phyloP scores from a whole-genome alignment of 2,329 filamentous ascomycete genomes.

The Reticulascus tulasneorum region DNA sequence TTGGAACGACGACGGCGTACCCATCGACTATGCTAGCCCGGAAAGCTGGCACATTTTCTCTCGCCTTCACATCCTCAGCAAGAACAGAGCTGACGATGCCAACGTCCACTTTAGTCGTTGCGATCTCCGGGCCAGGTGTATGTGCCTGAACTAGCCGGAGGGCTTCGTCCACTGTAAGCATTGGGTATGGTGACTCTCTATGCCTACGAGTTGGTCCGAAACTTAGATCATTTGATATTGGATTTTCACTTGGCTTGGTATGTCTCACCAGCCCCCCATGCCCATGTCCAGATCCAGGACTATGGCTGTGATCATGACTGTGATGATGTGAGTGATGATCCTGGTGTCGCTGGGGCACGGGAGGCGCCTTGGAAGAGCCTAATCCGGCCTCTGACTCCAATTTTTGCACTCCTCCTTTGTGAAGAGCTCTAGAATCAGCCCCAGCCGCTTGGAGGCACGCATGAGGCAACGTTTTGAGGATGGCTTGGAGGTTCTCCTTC shows the following conservation, averaged over 20 bases:
- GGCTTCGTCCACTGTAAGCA: constrained; percentile 83
- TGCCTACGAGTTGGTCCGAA: constrained; percentile 67
- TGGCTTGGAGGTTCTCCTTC: constrained; percentile 83
- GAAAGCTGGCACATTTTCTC: constrained; percentile 86
- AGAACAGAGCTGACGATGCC: constrained; percentile 72
- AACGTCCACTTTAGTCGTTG: constrained; percentile 58
- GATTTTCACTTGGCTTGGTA: constrained; percentile 57
- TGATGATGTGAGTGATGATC: constrained; percentile 54
- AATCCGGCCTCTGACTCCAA: constrained; percentile 81
- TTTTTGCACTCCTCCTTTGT: constrained; percentile 76
- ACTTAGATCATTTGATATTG: constrained; percentile 56
- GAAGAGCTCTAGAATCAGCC: constrained; percentile 72
- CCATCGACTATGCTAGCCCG: constrained; percentile 95
- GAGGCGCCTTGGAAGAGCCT: constrained; percentile 10
- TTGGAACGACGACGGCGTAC: constrained; percentile 74
- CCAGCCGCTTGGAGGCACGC: constrained; percentile 89
- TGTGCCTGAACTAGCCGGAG: constrained; percentile 67
- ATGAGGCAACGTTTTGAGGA: constrained; percentile 88
- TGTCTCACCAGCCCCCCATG: constrained; percentile 69
- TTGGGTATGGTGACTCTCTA: constrained; percentile 84
- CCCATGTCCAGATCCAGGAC: constrained; percentile 54
- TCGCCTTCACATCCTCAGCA: constrained; percentile 75
- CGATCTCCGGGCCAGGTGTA: constrained; percentile 59
- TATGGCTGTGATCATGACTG: constrained; percentile 46
- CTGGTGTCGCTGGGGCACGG: constrained; percentile 34